Base-by-base conservation (phyloP, 208 protist species). In the Trypanosomatidae sp. region DNA sequence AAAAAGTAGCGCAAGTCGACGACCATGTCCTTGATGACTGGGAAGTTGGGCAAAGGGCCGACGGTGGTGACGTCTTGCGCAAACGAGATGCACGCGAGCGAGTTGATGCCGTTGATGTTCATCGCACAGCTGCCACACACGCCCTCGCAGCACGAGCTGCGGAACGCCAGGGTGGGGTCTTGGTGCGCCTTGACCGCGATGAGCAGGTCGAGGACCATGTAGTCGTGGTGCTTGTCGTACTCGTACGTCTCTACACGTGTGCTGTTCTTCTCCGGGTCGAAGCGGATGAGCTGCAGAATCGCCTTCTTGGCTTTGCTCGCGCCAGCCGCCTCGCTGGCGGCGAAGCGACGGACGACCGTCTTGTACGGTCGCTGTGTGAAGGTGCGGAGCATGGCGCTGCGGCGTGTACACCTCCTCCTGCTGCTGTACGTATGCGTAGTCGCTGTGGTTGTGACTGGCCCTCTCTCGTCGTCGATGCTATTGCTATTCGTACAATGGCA, bases 101-200 rank as follows among this genome's bases (percentile, higher is more conserved):
- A 88, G 75, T 95, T 95, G 56, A 92, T 78, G 18, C 87, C 87
- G 60, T 95, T 95, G 53, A 95, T 93, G 57, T 88, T 95, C 87
- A 95, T 95, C n/a, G 87, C 87, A 41, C 87, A 95, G 66, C 80
- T 91, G n/a, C 87, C 87, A 49, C 87, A 95, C 32, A 95, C 85
- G 11, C 87, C 87, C 58, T 95, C 83, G 49, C 83, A 92, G 59
- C 87, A 95, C 22, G 87, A 95, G 48, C 70, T 76, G 18, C 87
- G 76, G 57, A 95, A 95, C 2, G 87, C 78, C 16, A 95, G 58
- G 32, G 84, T 87, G 19, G 84, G 84, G 57, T 95, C 87, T 62
- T 95, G 84, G 41, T 92, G 81, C 13, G 84, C 82, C 66, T 95
- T 95, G 13, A 95, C 71, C 7, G 81, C 79, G 20, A 90, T 88